phyloP scores from a whole-genome alignment of 805 yeast genomes.

The Ogataea trehaloabstinens region DNA sequence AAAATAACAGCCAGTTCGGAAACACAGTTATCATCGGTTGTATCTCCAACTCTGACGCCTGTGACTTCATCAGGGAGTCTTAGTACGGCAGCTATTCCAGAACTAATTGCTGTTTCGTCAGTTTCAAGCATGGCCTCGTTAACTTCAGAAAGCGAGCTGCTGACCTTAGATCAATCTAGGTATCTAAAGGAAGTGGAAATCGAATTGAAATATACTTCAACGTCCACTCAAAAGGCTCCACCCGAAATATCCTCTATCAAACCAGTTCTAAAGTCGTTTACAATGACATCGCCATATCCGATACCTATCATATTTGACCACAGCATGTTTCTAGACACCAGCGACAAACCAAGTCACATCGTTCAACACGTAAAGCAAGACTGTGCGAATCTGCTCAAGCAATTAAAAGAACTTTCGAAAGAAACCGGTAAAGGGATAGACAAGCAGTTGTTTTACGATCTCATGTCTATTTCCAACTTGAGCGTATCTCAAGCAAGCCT shows the following conservation, averaged over 20 bases:
- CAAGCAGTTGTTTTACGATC: slow-evolving; percentile 22
- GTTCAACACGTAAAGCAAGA: slow-evolving; percentile 14
- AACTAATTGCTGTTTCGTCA: slow-evolving; percentile 11
- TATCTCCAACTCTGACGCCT: slow-evolving; percentile 11
- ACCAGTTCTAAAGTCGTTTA: slow-evolving; percentile 17
- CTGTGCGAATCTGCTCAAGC: slow-evolving; percentile 11
- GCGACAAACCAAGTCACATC: slow-evolving; percentile 14
- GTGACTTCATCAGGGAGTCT: slow-evolving; percentile 7
- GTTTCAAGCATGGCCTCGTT: slow-evolving; percentile 8
- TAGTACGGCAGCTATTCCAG: slow-evolving; percentile 3
- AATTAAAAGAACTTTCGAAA: slow-evolving; percentile 15
- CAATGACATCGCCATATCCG: slow-evolving; percentile 19
- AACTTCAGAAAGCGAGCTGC: slow-evolving; percentile 4
- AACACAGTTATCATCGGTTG: slow-evolving; percentile 6
- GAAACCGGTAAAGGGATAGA: slow-evolving; percentile 23
- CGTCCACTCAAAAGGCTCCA: slow-evolving; percentile 4
- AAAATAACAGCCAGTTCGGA: slow-evolving; percentile 11
- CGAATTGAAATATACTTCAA: slow-evolving; percentile 7
- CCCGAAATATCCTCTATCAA: slow-evolving; percentile 17
- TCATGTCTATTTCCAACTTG: slow-evolving; percentile 20
- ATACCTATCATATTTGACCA: slow-evolving; percentile 20
- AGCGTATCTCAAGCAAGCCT: slow-evolving; percentile 13
- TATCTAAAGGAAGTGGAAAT: slow-evolving; percentile 17
- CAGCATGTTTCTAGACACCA: slow-evolving; percentile 10
- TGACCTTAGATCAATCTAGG: slow-evolving; percentile 8